A percentile compares a stretch with the other conserved stretches of the same genome.
Evolutionary conservation across 176 grass and related monocot genomes (phyloP).

Genomic region (Thinopyrum elongatum): DNA sequence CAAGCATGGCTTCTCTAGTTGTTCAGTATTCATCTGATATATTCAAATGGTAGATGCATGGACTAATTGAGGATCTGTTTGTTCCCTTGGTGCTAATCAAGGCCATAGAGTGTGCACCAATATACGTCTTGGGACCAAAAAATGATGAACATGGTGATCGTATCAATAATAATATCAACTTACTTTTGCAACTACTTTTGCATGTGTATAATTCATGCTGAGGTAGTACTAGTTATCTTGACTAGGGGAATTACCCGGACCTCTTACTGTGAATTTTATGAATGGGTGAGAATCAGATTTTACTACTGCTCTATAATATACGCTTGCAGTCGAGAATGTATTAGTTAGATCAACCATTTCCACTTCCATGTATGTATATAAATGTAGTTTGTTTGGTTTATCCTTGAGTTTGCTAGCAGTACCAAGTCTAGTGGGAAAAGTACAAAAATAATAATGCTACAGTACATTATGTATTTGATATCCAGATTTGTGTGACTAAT

Average conservation of each 20-base stretch:
- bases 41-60: not conserved
- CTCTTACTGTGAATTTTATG: not conserved
- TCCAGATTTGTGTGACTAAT: not conserved
- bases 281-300: not conserved
- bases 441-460: too few relatives aligned
- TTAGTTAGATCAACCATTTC: not conserved
- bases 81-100: not conserved
- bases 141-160: not conserved
- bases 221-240: not conserved
- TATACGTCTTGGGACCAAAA: not conserved
- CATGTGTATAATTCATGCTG: not conserved
- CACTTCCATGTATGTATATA: not conserved
- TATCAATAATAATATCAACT: not conserved
- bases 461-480: not conserved
- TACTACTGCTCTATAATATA: too few relatives aligned
- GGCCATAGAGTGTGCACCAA: not conserved
- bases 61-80: not conserved
- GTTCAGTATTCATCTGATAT: not conserved
- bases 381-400: not conserved
- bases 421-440: not conserved
- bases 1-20: too few relatives aligned
- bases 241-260: not conserved
- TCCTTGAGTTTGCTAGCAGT: not conserved
- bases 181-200: not conserved
- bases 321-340: too few relatives aligned